Base-by-base conservation (phyloP, 345 rosid genomes). In the Punica granatum region DNA sequence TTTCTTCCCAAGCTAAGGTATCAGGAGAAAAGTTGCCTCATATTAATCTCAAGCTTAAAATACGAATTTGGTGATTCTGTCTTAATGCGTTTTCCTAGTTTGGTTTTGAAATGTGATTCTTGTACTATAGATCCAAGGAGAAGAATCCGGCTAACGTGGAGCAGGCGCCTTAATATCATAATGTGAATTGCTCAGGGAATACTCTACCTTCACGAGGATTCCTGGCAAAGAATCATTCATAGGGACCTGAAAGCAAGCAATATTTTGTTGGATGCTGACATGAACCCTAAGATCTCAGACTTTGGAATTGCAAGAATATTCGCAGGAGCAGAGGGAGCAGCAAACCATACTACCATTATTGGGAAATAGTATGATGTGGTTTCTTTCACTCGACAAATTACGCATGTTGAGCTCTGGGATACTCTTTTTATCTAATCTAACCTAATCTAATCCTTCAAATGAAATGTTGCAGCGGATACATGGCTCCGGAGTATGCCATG, bases 201-300 rank as follows among this genome's bases (percentile, higher is more conserved):
- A 32, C 72, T 79, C 46, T 76, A 79, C 36, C 81, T 82, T 28
- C 85, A 82, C 15, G 86, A 85, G 63, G 89, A 85, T 70, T 85
- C 90, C 37, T 76, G 84, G n/a, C 76, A 65, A 34, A 58, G 80
- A 68, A 79, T 86, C 1, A 79, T 82, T 18, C 91, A 84, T 46
- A 76, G 86, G 49, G 88, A 86, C 66, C 79, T 86, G 30, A 86
- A 86, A 64, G 81, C 88, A 33, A 82, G 92, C 64, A 86, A 84
- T 46, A 74, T 86, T 30, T 68, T 84, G 48, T 48, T 84, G 37
- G 89, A 82, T 44, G 32, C 44, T 18, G 77, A 76, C 1, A 81
- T 86, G 87, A 84, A 79, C 53, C 87, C 89, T 0, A 82, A 84
- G 54, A 84, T 86, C 3, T 84, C 87, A 2, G 92, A 86, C 60